These are phyloP conservation scores for Penicillium desertorum DNA, from an alignment of 495 filamentous ascomycete genomes.

Conservation along the genomic window DNA sequence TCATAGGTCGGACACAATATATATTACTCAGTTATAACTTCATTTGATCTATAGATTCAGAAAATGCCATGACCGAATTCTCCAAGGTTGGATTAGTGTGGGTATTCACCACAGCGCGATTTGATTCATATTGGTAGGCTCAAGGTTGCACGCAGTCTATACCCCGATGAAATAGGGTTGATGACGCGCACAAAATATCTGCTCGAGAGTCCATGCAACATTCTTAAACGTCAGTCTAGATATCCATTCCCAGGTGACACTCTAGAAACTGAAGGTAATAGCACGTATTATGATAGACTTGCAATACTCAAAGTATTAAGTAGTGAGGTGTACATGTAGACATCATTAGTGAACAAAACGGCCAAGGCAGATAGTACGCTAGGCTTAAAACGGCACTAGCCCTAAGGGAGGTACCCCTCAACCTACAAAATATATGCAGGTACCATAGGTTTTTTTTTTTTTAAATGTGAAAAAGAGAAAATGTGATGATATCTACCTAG, in stretches of 20 bases:
- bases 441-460: background rate
- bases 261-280: background rate
- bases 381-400: background rate
- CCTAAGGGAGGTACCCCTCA: background rate
- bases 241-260: background rate
- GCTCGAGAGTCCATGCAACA: background rate
- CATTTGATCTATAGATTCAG: background rate
- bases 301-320: too few species aligned
- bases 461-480: background rate
- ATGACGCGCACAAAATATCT: constrained; percentile 31
- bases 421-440: background rate
- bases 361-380: background rate
- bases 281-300: background rate
- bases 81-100: background rate
- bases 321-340: background rate
- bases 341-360: background rate
- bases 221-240: background rate
- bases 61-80: background rate
- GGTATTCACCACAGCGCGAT: background rate
- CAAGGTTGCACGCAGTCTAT: constrained; percentile 2
- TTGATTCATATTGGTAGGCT: background rate
- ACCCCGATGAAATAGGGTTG: constrained; percentile 2
- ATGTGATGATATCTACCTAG: background rate
- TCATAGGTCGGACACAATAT: background rate
- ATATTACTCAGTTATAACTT: background rate